Base-by-base conservation (phyloP, 2,329 filamentous ascomycete genomes). In the Talaromyces islandicus region DNA sequence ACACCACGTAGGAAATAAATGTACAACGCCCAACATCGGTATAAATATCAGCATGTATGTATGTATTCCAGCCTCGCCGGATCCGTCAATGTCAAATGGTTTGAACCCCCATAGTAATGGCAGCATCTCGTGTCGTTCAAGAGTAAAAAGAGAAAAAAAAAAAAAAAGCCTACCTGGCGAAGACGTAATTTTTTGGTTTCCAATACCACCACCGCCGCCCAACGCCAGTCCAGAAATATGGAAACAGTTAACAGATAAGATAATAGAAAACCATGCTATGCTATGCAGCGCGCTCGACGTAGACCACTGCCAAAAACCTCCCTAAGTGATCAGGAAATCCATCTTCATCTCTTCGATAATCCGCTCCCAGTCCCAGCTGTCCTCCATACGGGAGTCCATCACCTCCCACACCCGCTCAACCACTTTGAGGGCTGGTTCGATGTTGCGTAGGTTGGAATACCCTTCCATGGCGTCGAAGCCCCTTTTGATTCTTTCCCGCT, bases 361-460 rank as follows among this genome's bases (percentile, higher is more conserved):
- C 62, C 75, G 81, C 71, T 87, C 84, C 83, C 83, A 87, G 69
- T 87, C 84, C 84, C 84, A 87, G 58, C 80, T 82, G 59, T 84
- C 80, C 60, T 80, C 77, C 56, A 81, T 81, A 0, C 77, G 78
- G 19, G 72, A 75, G 64, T 86, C 84, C 84, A 87, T 87, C 58
- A 84, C 73, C 60, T 79, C 75, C 84, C 84, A 87, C 21, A 87
- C 77, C 60, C 76, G 78, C 58, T 81, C 73, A 19, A 87, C 83
- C 9, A 86, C 80, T 59, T 77, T 77, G 62, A 81, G 77, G 3
- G 84, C 83, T 58, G 80, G 79, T 54, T 78, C 74, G 63, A 86
- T 85, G 65, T 86, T 86, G 55, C 83, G 82, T 14, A 86, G 70
- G 24, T 80, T 80, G 7, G 81, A 84, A 69, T 83, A 85, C 3